Percentiles rank a stretch among this genome's conserved stretches.
phyloP scores from a whole-genome alignment of 305 asterid genomes.

The Plantago lanceolata region DNA sequence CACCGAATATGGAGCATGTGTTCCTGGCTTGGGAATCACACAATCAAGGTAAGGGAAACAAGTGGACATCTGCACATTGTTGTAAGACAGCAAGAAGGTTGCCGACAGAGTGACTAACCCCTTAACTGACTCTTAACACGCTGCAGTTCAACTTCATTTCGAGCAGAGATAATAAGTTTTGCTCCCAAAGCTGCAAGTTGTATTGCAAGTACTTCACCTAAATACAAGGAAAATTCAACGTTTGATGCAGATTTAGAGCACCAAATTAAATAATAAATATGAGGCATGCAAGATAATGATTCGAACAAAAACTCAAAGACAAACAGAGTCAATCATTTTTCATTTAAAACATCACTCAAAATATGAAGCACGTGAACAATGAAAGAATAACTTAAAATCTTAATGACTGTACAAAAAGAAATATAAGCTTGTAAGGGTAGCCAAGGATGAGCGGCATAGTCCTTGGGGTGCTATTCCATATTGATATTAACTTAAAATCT shows the following conservation, averaged over 20 bases:
- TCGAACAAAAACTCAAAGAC: background rate
- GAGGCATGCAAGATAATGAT: background rate
- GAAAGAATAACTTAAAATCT: too few species aligned
- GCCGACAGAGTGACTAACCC: constrained; percentile 38
- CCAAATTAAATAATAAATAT: constrained; percentile 10
- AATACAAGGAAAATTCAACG: constrained; percentile 9
- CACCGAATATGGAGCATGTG: constrained; percentile 71
- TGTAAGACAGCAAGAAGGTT: constrained; percentile 5
- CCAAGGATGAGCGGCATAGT: background rate
- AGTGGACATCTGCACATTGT: constrained; percentile 13
- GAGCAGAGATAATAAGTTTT: constrained; percentile 83
- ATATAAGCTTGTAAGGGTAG: too few species aligned
- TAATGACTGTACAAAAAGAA: too few species aligned
- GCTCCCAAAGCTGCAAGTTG: constrained; percentile 91
- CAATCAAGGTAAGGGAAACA: constrained; percentile 25
- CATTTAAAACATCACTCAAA: background rate
- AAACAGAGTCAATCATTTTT: too few species aligned
- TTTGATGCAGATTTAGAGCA: background rate
- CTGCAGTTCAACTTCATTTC: constrained; percentile 79
- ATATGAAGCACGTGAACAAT: too few species aligned
- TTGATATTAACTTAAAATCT: too few species aligned
- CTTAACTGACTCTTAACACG: constrained; percentile 64
- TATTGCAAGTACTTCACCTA: constrained; percentile 87
- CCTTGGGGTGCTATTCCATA: too few species aligned
- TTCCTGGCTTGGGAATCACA: constrained; percentile 48